Evolutionary conservation across 1,139 yeast genomes (phyloP).

Genomic region (Diutina rugosa): DNA sequence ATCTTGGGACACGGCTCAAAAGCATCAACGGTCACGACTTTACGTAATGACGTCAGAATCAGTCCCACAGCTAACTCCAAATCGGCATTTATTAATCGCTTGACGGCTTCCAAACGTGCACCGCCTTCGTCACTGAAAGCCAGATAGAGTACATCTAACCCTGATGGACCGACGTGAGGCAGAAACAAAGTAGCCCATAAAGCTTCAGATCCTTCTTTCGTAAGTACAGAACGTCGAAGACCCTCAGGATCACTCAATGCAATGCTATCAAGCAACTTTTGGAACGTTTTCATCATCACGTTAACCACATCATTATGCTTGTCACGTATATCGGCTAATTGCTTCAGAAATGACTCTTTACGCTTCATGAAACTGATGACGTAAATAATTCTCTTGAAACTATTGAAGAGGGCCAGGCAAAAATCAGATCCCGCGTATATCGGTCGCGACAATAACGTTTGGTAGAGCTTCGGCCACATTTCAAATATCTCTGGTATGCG

Average conservation of each 20-base stretch:
- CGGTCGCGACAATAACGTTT: background rate
- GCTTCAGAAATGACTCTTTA: conserved; percentile 7
- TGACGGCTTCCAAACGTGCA: conserved; percentile 55
- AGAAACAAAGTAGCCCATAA: conserved; percentile 63
- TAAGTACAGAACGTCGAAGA: conserved; percentile 10
- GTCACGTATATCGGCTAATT: conserved; percentile 12
- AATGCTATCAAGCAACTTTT: conserved; percentile 19
- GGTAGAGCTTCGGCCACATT: background rate
- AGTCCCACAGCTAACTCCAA: conserved; percentile 32
- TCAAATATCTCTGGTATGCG: background rate
- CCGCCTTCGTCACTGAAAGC: conserved; percentile 36
- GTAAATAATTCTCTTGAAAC: conserved; percentile 31
- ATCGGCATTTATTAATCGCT: conserved; percentile 33
- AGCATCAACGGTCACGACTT: conserved; percentile 34
- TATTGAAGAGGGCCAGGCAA: conserved; percentile 22
- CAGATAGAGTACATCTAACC: conserved; percentile 62
- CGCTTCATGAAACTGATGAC: conserved; percentile 12
- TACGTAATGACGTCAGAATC: conserved; percentile 31
- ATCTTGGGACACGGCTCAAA: conserved; percentile 71
- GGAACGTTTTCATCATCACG: conserved; percentile 12
- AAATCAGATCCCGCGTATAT: conserved; percentile 20
- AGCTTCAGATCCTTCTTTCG: conserved; percentile 17
- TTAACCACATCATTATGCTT: conserved; percentile 22
- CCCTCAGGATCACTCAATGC: conserved; percentile 29
- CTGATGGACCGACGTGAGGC: conserved; percentile 49